Evolutionary conservation across 2,329 filamentous ascomycete species (phyloP).

Genomic region (Diaporthe helianthi): DNA sequence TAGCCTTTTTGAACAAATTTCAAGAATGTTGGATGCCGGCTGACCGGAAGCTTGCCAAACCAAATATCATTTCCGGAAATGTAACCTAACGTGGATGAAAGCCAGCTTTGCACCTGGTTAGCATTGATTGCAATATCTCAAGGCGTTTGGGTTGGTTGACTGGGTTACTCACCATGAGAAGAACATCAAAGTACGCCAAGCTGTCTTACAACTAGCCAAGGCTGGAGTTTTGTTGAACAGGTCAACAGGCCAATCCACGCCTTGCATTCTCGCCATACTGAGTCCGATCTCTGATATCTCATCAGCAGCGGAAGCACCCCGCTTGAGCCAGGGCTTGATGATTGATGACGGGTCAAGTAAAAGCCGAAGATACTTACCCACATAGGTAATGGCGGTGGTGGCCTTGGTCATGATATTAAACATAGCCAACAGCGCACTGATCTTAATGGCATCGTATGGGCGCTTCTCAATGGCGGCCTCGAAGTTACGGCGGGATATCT

Average conservation of each 20-base stretch:
- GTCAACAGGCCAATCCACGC: background rate
- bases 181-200: background rate
- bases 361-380: background rate
- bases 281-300: background rate
- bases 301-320: background rate
- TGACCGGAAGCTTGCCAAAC: background rate
- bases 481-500: background rate
- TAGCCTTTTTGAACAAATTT: background rate
- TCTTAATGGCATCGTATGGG: background rate
- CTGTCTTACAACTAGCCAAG: background rate
- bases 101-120: background rate
- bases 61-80: background rate
- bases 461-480: background rate
- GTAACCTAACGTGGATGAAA: background rate
- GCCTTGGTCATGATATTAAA: background rate
- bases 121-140: too few relatives aligned
- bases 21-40: background rate
- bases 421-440: background rate
- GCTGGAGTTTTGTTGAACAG: background rate
- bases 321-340: background rate
- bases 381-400: background rate
- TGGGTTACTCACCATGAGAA: background rate
- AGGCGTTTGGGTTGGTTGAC: too few relatives aligned
- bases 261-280: background rate
- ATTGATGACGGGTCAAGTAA: background rate